A percentile compares a stretch with the other conserved stretches of the same genome.
These are phyloP conservation scores for Daedaleopsis sinensis DNA, from an alignment of 768 basidiomycete genomes.

Conservation along the genomic window DNA sequence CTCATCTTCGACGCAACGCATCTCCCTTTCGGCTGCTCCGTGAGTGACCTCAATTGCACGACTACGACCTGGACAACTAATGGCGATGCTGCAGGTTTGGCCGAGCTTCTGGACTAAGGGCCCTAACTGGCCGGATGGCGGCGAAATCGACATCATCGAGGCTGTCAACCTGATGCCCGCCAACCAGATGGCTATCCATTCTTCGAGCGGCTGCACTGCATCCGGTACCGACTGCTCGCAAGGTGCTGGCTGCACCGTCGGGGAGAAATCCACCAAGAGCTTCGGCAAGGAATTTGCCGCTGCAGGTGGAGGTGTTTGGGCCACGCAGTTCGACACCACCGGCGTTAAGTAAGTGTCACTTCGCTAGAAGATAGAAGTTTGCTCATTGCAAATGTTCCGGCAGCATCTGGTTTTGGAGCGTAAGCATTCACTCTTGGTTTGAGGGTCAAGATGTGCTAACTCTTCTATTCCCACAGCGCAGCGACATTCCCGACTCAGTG, in stretches of 20 bases:
- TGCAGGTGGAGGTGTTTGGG: constrained; percentile 64
- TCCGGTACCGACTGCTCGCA: constrained; percentile 35
- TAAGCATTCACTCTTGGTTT: constrained; percentile 22
- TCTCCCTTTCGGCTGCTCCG: constrained; percentile 61
- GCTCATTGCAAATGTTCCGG: not conserved
- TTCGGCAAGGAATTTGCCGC: constrained; percentile 44
- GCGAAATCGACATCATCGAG: constrained; percentile 48
- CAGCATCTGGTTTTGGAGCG: constrained; percentile 56
- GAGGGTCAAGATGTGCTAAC: not conserved
- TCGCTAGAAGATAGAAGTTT: not conserved
- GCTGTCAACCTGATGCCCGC: constrained; percentile 50
- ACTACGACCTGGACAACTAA: not conserved
- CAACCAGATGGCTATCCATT: constrained; percentile 65
- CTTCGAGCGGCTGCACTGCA: constrained; percentile 38
- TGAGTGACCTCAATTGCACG: constrained; percentile 24
- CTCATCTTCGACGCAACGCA: constrained; percentile 49
- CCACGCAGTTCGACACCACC: constrained; percentile 64
- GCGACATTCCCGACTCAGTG: constrained; percentile 41
- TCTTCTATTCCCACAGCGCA: constrained; percentile 32
- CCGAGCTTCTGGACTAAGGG: constrained; percentile 34
- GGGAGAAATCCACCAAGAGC: constrained; percentile 39
- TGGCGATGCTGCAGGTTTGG: constrained; percentile 21
- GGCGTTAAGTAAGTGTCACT: constrained; percentile 46
- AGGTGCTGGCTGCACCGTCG: constrained; percentile 23
- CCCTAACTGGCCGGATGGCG: constrained; percentile 40